Conservation (phyloP, 805 yeast genomes). For the Candida silvatica region DNA sequence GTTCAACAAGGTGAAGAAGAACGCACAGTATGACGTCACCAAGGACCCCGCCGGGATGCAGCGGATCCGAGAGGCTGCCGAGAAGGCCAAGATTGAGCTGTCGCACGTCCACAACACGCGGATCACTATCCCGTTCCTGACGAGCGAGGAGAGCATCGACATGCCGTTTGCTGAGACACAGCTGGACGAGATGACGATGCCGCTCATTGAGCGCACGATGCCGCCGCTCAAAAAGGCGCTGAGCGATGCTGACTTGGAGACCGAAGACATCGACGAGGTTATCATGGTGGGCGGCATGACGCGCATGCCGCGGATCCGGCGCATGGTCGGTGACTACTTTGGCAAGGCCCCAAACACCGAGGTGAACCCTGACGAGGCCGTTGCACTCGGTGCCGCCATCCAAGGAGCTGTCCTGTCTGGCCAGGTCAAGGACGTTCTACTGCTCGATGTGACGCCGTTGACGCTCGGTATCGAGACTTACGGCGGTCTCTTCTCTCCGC, state of each 20-base stretch:
- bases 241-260: slow-evolving; percentile 65
- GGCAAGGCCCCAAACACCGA: slow-evolving; percentile 81
- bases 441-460: slow-evolving; percentile 83
- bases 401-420: slow-evolving; percentile 97
- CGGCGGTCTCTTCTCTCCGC: slow-evolving; percentile 91
- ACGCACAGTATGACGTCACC: slow-evolving; percentile 50
- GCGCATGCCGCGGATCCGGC: slow-evolving; percentile 82
- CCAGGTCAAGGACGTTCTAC: slow-evolving; percentile 84
- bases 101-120: slow-evolving; percentile 66
- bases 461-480: slow-evolving; percentile 93
- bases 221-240: slow-evolving; percentile 76
- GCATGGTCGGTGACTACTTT: slow-evolving; percentile 68
- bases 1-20: slow-evolving; percentile 54
- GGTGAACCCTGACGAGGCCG: slow-evolving; percentile 93
- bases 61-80: slow-evolving; percentile 82
- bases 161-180: slow-evolving; percentile 39
- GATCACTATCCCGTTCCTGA: slow-evolving; percentile 76
- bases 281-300: slow-evolving; percentile 89
- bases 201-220: slow-evolving; percentile 62
- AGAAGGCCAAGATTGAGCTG: slow-evolving; percentile 82
- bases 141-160: slow-evolving; percentile 36
- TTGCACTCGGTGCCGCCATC: slow-evolving; percentile 94
- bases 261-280: slow-evolving; percentile 67
- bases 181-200: slow-evolving; percentile 38
- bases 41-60: slow-evolving; percentile 72